Evolutionary conservation across 208 protist genomes (phyloP).

Genomic region (Tritrichomonas musculus): DNA sequence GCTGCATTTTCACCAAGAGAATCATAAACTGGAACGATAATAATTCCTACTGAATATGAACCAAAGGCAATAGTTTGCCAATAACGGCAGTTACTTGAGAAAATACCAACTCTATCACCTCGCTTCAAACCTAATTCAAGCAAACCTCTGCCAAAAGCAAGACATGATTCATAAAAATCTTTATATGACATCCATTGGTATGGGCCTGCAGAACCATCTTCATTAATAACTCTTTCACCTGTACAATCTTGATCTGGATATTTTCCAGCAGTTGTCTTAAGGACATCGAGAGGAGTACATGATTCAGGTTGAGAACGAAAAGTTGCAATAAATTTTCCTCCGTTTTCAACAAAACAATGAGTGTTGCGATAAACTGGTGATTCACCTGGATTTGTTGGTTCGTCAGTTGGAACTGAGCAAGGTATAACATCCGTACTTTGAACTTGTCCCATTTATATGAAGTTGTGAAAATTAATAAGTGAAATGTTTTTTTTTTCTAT

Average conservation of each 20-base stretch:
- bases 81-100: background rate
- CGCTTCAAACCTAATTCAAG: background rate
- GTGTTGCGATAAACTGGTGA: background rate
- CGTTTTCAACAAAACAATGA: background rate
- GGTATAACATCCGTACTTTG: background rate
- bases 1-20: conserved; percentile 36
- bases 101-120: conserved; percentile 22
- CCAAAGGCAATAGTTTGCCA: background rate
- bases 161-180: background rate
- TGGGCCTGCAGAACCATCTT: background rate
- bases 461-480: background rate
- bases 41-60: background rate
- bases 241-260: background rate
- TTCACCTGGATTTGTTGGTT: background rate
- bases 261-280: background rate
- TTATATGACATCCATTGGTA: background rate
- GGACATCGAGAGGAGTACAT: background rate
- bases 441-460: background rate
- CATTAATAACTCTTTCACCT: background rate
- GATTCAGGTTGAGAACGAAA: background rate
- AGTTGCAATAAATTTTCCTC: background rate
- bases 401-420: background rate
- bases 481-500: background rate
- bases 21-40: conserved; percentile 36
- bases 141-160: background rate